Percentiles rank a stretch among this genome's conserved stretches.
Evolutionary conservation across 2,329 filamentous ascomycete genomes (phyloP).

Genomic region (Ophiostoma pallidulum): DNA sequence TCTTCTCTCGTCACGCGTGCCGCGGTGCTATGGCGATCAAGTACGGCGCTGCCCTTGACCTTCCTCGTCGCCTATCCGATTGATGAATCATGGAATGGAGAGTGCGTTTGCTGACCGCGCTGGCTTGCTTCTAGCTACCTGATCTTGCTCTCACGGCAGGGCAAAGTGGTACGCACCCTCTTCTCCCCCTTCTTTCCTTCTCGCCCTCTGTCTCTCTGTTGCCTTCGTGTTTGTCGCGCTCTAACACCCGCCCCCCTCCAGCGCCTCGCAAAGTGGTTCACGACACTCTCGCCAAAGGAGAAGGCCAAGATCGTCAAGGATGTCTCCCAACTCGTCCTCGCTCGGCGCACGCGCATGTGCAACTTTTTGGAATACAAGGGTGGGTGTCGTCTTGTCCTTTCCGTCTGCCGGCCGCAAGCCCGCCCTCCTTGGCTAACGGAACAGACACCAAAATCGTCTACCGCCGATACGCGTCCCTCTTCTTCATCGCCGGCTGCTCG

Average conservation of each 20-base stretch:
- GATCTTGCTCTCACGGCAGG: conserved; percentile 93
- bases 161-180: conserved; percentile 89
- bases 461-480: conserved; percentile 94
- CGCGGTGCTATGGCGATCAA: conserved; percentile 49
- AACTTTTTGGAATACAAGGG: conserved; percentile 99
- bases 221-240: not conserved
- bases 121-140: conserved; percentile 64
- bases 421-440: conserved; percentile 7
- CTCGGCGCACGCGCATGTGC: conserved; percentile 95
- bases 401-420: too few relatives aligned
- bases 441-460: conserved; percentile 97
- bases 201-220: not conserved
- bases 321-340: conserved; percentile 93
- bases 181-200: too few relatives aligned
- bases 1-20: not conserved
- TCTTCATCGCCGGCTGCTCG: conserved; percentile 96
- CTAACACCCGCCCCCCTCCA: conserved; percentile 30
- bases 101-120: conserved; percentile 3
- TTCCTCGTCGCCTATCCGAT: too few relatives aligned
- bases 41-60: too few relatives aligned
- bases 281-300: conserved; percentile 90
- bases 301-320: conserved; percentile 99
- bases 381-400: conserved; percentile 27
- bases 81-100: too few relatives aligned
- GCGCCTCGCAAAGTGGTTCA: conserved; percentile 99